Percentiles rank a stretch among this genome's conserved stretches.
Conservation (phyloP, 2,329 filamentous ascomycete genomes). For the Fusarium sp. region DNA sequence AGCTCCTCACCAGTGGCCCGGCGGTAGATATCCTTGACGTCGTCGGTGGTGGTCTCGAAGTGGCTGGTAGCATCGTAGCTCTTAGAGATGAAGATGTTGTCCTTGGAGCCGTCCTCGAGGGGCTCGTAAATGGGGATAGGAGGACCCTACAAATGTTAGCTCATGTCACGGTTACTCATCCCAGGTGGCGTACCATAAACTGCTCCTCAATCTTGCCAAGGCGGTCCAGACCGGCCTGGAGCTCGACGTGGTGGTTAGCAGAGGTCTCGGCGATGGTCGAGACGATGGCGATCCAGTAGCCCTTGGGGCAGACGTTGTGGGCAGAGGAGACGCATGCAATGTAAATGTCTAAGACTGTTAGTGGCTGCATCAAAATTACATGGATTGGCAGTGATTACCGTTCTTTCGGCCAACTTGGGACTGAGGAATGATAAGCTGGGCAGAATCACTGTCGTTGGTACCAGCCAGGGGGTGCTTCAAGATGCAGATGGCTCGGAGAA, state of each 20-base stretch:
- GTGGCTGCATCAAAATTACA: not conserved
- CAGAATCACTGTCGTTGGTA: conserved; percentile 89
- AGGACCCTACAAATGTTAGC: conserved; percentile 66
- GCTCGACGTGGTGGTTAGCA: conserved; percentile 95
- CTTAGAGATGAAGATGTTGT: conserved; percentile 98
- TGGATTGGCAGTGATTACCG: conserved; percentile 68
- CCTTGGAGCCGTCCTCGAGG: conserved; percentile 82
- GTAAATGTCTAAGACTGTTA: conserved; percentile 82
- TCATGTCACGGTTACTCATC: not conserved
- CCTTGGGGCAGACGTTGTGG: conserved; percentile 98
- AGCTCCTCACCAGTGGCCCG: conserved; percentile 88
- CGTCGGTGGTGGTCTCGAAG: conserved; percentile 93
- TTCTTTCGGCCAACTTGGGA: conserved; percentile 97
- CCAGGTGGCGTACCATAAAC: conserved; percentile 78
- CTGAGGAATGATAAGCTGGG: conserved; percentile 97
- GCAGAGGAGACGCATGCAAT: conserved; percentile 95
- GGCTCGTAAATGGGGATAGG: conserved; percentile 97
- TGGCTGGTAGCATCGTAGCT: conserved; percentile 98
- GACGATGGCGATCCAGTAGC: conserved; percentile 98
- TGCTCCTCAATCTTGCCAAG: conserved; percentile 96
- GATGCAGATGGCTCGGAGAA: conserved; percentile 97
- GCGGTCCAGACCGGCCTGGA: conserved; percentile 91
- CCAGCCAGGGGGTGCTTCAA: conserved; percentile 94
- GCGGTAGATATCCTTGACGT: conserved; percentile 93
- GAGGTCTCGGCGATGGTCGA: conserved; percentile 94